Percentiles rank a stretch among this genome's conserved stretches.
These are phyloP conservation scores for Rubia yunnanensis DNA, from an alignment of 257 asterid genomes.

Conservation along the genomic window DNA sequence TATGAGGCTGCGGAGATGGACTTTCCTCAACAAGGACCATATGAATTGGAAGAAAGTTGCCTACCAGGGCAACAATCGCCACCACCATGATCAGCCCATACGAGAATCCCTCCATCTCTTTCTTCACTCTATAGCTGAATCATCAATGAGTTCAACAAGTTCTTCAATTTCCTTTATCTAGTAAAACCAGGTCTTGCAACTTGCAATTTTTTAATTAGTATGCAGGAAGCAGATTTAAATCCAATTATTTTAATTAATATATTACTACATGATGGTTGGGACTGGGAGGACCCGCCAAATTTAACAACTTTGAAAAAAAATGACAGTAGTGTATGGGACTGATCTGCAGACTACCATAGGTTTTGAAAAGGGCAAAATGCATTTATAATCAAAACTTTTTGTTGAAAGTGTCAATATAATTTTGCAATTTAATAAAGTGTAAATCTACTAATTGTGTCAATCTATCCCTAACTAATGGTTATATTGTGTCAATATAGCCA, in stretches of 20 bases:
- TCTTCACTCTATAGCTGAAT: not conserved
- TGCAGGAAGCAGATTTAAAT: not conserved
- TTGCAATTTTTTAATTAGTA: not conserved
- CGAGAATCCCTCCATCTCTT: slow-evolving; percentile 5
- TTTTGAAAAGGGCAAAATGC: no score
- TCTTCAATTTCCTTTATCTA: not conserved
- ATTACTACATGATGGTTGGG: not conserved
- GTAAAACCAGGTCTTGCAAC: not conserved
- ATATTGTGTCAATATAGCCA: no score
- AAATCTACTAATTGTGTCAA: no score
- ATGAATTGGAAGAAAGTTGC: not conserved
- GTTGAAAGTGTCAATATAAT: no score
- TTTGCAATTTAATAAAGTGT: no score
- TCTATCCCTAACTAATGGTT: no score
- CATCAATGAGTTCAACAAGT: not conserved
- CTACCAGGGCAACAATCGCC: slow-evolving; percentile 8
- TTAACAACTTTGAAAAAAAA: no score
- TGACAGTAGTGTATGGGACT: no score
- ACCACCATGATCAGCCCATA: slow-evolving; percentile 4
- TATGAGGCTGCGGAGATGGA: slow-evolving; percentile 15
- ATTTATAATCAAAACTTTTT: no score
- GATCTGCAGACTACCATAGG: no score
- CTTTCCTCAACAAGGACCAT: not conserved
- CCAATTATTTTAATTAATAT: no score
- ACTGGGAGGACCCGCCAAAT: not conserved